Conservation (phyloP, 257 asterid genomes). For the Nicotiana otophora region DNA sequence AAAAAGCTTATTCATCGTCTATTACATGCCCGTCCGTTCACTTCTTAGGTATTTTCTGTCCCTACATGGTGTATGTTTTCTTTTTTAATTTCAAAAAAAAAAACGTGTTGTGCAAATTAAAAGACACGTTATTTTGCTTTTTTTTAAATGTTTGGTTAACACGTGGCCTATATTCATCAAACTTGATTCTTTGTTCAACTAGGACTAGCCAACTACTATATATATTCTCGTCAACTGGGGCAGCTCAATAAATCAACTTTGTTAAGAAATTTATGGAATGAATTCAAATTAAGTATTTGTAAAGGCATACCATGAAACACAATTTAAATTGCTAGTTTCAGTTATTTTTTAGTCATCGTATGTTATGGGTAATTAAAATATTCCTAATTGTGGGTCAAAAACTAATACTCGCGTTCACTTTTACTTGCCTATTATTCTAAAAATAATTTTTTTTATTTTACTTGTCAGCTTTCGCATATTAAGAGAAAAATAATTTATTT, state of each 20-base stretch:
- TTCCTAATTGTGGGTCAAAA: too few species aligned
- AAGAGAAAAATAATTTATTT: too few species aligned
- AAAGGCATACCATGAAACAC: neutral
- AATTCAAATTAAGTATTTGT: neutral
- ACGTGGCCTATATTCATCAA: too few species aligned
- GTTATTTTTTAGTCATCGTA: too few species aligned
- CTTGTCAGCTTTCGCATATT: too few species aligned
- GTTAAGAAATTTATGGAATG: neutral
- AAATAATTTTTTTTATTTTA: too few species aligned
- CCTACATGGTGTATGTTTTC: neutral
- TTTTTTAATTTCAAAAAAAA: neutral
- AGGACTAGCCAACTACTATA: neutral
- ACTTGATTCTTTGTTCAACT: neutral
- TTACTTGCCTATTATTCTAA: too few species aligned
- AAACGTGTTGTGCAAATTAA: neutral
- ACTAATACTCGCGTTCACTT: too few species aligned
- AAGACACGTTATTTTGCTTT: neutral
- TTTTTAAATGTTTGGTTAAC: neutral
- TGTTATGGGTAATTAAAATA: neutral
- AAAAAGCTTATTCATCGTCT: constrained; percentile 61
- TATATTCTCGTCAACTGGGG: neutral
- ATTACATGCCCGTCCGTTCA: constrained; percentile 68
- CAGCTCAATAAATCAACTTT: neutral
- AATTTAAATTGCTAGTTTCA: too few species aligned
- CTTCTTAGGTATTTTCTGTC: constrained; percentile 54